Conservation (phyloP, 176 grass and related monocot genomes). For the Elymus sibiricus region DNA sequence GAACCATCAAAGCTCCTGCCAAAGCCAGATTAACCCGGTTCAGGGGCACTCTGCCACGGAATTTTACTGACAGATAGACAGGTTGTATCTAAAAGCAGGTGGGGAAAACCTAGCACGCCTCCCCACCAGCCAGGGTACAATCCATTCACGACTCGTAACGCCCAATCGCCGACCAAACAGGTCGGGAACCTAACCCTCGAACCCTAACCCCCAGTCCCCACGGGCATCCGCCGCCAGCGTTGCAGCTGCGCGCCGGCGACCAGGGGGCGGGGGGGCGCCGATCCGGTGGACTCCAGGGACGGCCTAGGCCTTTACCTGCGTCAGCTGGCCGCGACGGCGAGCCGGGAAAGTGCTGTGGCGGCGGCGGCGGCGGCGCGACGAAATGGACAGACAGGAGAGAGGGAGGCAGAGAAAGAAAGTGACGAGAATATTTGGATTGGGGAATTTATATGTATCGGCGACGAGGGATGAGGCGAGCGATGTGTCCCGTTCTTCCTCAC, state of each 20-base stretch:
- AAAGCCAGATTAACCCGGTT: not conserved
- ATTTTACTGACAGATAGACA: not conserved
- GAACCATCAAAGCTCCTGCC: not conserved
- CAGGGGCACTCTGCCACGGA: not conserved
- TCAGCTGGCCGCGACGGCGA: not conserved
- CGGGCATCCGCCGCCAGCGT: conserved; percentile 1
- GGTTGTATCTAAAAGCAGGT: not conserved
- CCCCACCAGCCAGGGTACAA: not conserved
- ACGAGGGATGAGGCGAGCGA: conserved; percentile 15
- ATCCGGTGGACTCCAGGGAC: not conserved
- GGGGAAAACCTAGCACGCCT: not conserved
- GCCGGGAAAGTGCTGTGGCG: not conserved
- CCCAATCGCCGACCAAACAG: not conserved
- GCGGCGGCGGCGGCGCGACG: conserved; percentile 5
- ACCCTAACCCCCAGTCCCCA: conserved; percentile 22
- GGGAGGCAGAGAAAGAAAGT: not conserved
- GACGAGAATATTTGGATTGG: conserved; percentile 23
- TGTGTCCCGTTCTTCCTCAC: conserved; percentile 33
- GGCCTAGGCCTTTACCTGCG: conserved; percentile 21
- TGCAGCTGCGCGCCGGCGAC: not conserved
- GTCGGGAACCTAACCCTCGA: conserved; percentile 7
- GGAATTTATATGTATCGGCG: conserved; percentile 15
- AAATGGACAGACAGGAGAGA: conserved; percentile 2
- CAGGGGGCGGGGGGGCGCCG: not conserved
- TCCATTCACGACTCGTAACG: not conserved